Percentiles rank a stretch among this genome's conserved stretches.
Conservation (phyloP, 108 stramenopile species). For the Schizochytrium sp. region DNA sequence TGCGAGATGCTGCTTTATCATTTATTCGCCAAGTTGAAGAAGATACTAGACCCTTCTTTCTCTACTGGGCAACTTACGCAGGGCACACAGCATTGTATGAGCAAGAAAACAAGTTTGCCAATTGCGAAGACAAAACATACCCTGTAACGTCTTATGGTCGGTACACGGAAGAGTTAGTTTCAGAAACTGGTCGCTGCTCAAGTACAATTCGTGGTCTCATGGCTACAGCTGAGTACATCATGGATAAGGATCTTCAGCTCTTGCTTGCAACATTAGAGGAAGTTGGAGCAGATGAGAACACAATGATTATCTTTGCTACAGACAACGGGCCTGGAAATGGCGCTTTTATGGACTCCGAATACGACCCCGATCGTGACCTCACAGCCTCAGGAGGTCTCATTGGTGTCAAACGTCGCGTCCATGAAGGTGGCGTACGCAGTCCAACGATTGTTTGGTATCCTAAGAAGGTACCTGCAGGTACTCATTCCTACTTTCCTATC, state of each 20-base stretch:
- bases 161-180: background rate
- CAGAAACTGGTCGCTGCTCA: background rate
- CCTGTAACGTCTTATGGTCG: slow-evolving; percentile 18
- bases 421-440: background rate
- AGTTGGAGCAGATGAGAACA: slow-evolving; percentile 34
- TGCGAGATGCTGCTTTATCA: background rate
- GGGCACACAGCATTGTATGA: slow-evolving; percentile 21
- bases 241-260: slow-evolving; percentile 10
- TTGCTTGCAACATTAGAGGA: background rate
- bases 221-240: slow-evolving; percentile 32
- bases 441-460: slow-evolving; percentile 52
- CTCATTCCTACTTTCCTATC: slow-evolving; percentile 32
- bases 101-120: slow-evolving; percentile 42
- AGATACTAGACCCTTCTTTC: slow-evolving; percentile 3
- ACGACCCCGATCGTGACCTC: background rate
- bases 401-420: slow-evolving; percentile 14
- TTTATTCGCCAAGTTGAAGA: background rate
- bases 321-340: slow-evolving; percentile 32
- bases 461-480: background rate
- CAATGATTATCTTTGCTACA: slow-evolving; percentile 40
- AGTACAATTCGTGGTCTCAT: slow-evolving; percentile 26
- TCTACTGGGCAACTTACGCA: slow-evolving; percentile 57
- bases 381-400: slow-evolving; percentile 29
- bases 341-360: slow-evolving; percentile 21
- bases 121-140: slow-evolving; percentile 48